Base-by-base conservation (phyloP, 2,329 filamentous ascomycete genomes). In the Fusarium cyanostomum region DNA sequence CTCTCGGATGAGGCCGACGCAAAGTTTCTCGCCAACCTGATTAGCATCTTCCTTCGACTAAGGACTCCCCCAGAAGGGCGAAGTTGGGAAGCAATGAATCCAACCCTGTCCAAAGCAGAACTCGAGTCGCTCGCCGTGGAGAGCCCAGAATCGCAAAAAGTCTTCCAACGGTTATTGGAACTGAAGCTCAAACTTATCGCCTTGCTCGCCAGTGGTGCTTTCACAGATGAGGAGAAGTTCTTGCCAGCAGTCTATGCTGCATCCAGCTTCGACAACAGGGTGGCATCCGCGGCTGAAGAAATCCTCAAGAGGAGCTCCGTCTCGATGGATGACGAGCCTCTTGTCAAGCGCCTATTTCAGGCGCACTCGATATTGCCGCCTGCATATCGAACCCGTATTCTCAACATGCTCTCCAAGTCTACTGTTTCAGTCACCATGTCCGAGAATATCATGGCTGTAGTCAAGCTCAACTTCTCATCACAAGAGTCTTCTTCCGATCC, bases 261-360 rank as follows among this genome's bases (percentile, higher is more conserved):
- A 24, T 89, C 92, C 1, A 94, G 94, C 75, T 80, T 88, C 2
- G 95, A 97, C 65, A 92, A 89, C 31, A 86, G 90, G 8, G 88
- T 97, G 33, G 88, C 91, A 10, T 87, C 90, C n/a, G 80, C 92
- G n/a, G 94, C 92, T 0, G 92, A 97, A 54, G 93, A 97, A 69
- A 86, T 96, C 44, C 77, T 98, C 64, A 99, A 97, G 77, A 84
- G 94, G 64, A 90, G 86, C 27, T 84, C 86, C 2, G 85, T 91
- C 8, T 87, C 91, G 8, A 79, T 97, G 24, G 94, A 98, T 73
- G 84, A 92, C 60, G 70, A 80, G 9, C 67, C 74, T 1, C 76
- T 93, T 2, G 82, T 96, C 4, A 78, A 84, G 53, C 80, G 84
- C 13, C 80, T 98, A 3, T 94, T 93, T 68, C 77, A 83, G 5